Base-by-base conservation (phyloP, 2,329 filamentous ascomycete genomes). In the Chaetomium sp. region DNA sequence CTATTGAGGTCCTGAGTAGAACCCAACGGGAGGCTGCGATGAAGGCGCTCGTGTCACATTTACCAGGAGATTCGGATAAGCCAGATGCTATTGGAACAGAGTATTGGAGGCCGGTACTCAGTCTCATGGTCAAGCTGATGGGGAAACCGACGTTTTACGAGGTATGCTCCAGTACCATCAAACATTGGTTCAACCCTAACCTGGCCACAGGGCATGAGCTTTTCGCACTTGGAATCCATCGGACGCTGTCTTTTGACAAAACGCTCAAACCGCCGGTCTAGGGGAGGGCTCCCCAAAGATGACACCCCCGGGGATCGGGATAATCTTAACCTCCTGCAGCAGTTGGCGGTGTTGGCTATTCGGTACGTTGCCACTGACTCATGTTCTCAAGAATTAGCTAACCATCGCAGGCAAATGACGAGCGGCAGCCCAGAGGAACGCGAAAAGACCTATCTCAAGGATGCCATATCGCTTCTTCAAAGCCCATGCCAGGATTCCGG, bases 141-240 rank as follows among this genome's bases (percentile, higher is more conserved):
- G 72, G 74, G 5, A 77, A 78, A n/a, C 78, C 83, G 0, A 84
- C 82, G 0, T 83, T 83, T 63, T 83, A 85, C 68, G 75, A 82
- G 50, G 75, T 75, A 70, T 60, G 70, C 10, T 16, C 4, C 1
- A 19, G 19, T 16, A 27, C 35, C 9, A 2, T 6, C 16, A n/a
- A 33, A 12, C 4, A 27, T 27, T n/a, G 9, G 59, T n/a, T 0
- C 1, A 12, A 38, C 7, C 38, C 49, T 66, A 23, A 45, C 64
- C 72, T 64, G 62, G 51, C 16, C 69, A 29, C 62, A 75, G 67
- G 75, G 72, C 0, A 79, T 85, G 75, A 71, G 65, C 1, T 85
- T 79, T 58, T 67, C 73, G 16, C 72, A 78, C 21, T 64, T 81
- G 6, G 72, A 76, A 10, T 62, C 68, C 4, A 58, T 79, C 21